Evolutionary conservation across 2,329 filamentous ascomycete genomes (phyloP).

Genomic region (Calonectria multiphialidica): DNA sequence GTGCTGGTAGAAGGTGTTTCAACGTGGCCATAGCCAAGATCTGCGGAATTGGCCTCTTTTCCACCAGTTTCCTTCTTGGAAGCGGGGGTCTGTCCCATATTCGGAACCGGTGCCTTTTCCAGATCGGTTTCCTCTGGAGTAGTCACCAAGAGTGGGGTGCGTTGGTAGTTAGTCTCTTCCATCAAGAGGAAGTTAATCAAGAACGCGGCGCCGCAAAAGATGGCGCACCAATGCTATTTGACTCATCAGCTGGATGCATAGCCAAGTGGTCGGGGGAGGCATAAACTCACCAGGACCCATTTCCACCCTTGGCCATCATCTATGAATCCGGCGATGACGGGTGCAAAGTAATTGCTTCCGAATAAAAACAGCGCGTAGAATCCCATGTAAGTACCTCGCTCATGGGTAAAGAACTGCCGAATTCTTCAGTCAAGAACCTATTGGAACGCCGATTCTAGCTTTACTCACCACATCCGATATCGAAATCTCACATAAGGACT

Average conservation of each 20-base stretch:
- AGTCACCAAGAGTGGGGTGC: neutral
- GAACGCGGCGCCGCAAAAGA: conserved; percentile 18
- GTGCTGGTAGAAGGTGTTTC: neutral
- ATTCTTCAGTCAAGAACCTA: neutral
- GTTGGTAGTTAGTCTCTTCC: conserved; percentile 26
- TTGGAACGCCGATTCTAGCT: neutral
- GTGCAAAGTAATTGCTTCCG: neutral
- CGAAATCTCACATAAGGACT: neutral
- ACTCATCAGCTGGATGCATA: neutral
- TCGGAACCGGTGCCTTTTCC: neutral
- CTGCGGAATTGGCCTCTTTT: neutral
- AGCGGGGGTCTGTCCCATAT: neutral
- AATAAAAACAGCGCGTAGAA: neutral
- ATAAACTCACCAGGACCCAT: conserved; percentile 22
- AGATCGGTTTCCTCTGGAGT: neutral
- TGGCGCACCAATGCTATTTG: conserved; percentile 23
- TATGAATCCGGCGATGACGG: conserved; percentile 12
- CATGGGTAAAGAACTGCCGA: neutral
- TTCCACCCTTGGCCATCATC: conserved; percentile 26
- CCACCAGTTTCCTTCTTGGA: neutral
- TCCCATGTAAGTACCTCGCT: neutral
- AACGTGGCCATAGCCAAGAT: neutral
- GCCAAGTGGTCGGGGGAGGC: neutral
- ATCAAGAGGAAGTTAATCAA: conserved; percentile 13
- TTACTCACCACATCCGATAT: neutral